Evolutionary conservation across 768 basidiomycete genomes (phyloP), one percentile per base, ranked within the genome.

Genomic region (Russula sp.): DNA sequence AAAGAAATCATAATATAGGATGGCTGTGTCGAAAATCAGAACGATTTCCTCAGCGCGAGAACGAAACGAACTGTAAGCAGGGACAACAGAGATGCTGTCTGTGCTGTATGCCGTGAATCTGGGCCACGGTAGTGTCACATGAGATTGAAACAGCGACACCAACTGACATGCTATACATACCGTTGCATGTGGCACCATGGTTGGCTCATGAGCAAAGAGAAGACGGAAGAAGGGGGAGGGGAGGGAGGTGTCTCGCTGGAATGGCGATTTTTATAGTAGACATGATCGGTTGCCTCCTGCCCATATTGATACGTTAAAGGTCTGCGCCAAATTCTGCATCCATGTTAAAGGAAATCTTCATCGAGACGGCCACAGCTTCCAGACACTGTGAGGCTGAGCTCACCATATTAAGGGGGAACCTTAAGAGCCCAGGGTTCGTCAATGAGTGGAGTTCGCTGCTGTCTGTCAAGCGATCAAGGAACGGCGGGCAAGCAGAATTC

Each of bases 1-100:
- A 45, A 74, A 45, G 62, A 79, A 81, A 54, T 84, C 83, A 54
- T 80, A 79, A 16, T 77, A 68, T 22, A 77, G 65, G 8, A 76
- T 54, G n/a, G 50, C 75, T 72, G 51, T 35, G 20, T 22, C 34
- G n/a, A 59, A 18, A 4, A 31, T 63, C 31, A 64, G 39, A 35
- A 20, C 4, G 8, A 20, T 58, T 20, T 20, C 40, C 52, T 27
- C 35, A 22, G 34, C 16, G 35, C 16, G 11, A 44, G 34, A 20
- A 37, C 4, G 45, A 40, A 20, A 57, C 62, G 13, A 27, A 58
- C 57, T 3, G 39, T 59, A 57, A 20, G 35, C 47, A 10, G 47
- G n/a, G n/a, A 44, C 5, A 22, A 58, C 8, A 27, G 44, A 34
- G 11, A 31, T 53, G 2, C 20, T 4, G 14, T 2, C 13, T 2